Conservation (phyloP, 2,329 filamentous ascomycete genomes). For the Apiospora koreana region DNA sequence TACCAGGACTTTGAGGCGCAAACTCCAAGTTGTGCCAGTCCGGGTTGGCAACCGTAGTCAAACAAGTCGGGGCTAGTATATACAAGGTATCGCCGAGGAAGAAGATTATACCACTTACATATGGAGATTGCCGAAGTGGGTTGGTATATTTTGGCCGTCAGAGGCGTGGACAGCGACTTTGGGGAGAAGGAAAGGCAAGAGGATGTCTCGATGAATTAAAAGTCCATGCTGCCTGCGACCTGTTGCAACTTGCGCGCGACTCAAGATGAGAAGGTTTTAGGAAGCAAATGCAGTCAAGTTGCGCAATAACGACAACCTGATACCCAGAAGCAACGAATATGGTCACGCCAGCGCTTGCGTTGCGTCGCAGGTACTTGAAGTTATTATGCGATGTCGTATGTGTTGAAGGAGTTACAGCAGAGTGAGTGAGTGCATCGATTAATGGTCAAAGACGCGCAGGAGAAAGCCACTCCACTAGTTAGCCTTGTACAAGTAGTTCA, state of each 20-base stretch:
- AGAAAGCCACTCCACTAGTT: slow-evolving; percentile 1
- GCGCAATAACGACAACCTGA: not conserved
- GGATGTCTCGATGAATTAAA: not conserved
- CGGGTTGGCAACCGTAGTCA: not conserved
- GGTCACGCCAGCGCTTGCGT: not conserved
- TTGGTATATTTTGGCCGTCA: not conserved
- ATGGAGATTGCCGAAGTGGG: not conserved
- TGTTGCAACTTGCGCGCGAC: not conserved
- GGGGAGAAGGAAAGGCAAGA: not conserved
- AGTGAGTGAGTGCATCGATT: not conserved
- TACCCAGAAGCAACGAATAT: not conserved
- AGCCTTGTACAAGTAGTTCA: slow-evolving; percentile 5
- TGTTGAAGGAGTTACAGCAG: slow-evolving; percentile 1
- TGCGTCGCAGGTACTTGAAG: not conserved
- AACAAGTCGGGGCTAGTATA: not conserved
- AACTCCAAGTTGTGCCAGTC: not conserved
- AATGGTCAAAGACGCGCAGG: not conserved
- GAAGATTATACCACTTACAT: not conserved
- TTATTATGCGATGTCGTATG: not conserved
- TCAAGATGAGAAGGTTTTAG: not conserved
- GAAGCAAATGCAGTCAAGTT: not conserved
- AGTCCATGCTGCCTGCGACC: not conserved
- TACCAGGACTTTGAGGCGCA: not conserved
- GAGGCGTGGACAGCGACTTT: not conserved
- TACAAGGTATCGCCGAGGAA: not conserved